Conservation (phyloP, 768 basidiomycete genomes). For the Pisolithus microcarpus region DNA sequence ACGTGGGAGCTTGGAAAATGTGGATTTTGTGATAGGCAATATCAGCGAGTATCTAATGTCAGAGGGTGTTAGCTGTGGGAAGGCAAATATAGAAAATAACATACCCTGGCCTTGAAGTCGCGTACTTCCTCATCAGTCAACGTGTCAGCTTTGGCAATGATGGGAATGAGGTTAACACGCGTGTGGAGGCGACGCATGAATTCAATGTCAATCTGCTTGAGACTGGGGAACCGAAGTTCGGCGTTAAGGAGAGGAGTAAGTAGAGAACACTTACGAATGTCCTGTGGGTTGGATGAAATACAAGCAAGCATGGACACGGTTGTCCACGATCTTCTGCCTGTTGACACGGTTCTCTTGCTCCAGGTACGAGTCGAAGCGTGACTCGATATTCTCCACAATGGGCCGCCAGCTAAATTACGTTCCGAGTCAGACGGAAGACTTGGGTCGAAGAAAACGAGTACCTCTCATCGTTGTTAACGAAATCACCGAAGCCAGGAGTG, state of each 20-base stretch:
- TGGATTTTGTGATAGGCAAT: conserved; percentile 94
- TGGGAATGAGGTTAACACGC: conserved; percentile 96
- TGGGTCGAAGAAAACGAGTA: conserved; percentile 28
- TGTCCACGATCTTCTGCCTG: conserved; percentile 87
- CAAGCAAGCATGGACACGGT: conserved; percentile 95
- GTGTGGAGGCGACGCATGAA: conserved; percentile 98
- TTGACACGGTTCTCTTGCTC: conserved; percentile 99
- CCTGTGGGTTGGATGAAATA: conserved; percentile 99
- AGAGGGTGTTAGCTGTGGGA: background rate
- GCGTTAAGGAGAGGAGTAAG: background rate
- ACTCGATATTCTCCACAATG: conserved; percentile 96
- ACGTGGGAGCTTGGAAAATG: conserved; percentile 96
- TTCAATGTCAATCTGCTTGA: conserved; percentile 98
- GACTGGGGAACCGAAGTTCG: conserved; percentile 36
- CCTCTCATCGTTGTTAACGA: conserved; percentile 99
- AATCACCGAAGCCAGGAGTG: conserved; percentile 98
- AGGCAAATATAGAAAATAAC: conserved; percentile 12
- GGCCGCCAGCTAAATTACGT: conserved; percentile 79
- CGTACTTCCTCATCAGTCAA: conserved; percentile 93
- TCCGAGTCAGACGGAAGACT: conserved; percentile 13
- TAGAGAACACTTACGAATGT: conserved; percentile 65
- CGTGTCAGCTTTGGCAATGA: conserved; percentile 98
- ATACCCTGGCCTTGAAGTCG: conserved; percentile 87
- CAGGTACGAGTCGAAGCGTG: conserved; percentile 93
- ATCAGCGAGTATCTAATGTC: conserved; percentile 74